Percentiles rank a stretch among this genome's conserved stretches.
Evolutionary conservation across 352 stramenopile species (phyloP).

Genomic region (Saprolegnia diclina): DNA sequence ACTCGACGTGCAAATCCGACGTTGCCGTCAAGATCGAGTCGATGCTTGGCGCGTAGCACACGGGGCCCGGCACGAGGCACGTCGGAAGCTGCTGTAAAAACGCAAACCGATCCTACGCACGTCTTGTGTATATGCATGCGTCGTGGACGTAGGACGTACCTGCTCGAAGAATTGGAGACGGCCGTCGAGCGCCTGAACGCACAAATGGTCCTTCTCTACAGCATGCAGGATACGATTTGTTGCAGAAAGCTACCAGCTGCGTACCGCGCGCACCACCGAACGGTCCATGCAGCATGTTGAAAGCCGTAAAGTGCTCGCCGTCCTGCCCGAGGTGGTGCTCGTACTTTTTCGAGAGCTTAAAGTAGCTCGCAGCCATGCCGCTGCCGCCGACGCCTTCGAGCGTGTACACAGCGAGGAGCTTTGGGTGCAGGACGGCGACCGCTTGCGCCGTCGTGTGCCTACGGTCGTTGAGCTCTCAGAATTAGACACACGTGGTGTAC

Average conservation of each 20-base stretch:
- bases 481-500: conserved; percentile 35
- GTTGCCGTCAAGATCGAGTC: conserved; percentile 78
- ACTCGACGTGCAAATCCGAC: conserved; percentile 78
- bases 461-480: background rate
- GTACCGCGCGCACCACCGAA: conserved; percentile 44
- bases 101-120: conserved; percentile 54
- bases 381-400: conserved; percentile 70
- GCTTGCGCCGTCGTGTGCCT: conserved; percentile 31
- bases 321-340: conserved; percentile 82
- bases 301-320: conserved; percentile 87
- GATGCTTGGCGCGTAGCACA: conserved; percentile 75
- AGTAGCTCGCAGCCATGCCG: conserved; percentile 74
- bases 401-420: conserved; percentile 69
- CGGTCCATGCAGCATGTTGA: conserved; percentile 80
- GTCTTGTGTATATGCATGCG: background rate
- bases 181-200: conserved; percentile 88
- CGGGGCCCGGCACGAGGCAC: conserved; percentile 67
- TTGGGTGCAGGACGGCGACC: conserved; percentile 84
- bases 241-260: no score
- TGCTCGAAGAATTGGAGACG: conserved; percentile 91
- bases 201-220: conserved; percentile 67
- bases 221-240: no score
- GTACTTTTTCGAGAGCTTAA: conserved; percentile 75
- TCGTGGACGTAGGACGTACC: background rate
- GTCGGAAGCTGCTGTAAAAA: conserved; percentile 82